phyloP scores from a whole-genome alignment of 2,329 filamentous ascomycete genomes.

The Lasiodiplodia hormozganensis region DNA sequence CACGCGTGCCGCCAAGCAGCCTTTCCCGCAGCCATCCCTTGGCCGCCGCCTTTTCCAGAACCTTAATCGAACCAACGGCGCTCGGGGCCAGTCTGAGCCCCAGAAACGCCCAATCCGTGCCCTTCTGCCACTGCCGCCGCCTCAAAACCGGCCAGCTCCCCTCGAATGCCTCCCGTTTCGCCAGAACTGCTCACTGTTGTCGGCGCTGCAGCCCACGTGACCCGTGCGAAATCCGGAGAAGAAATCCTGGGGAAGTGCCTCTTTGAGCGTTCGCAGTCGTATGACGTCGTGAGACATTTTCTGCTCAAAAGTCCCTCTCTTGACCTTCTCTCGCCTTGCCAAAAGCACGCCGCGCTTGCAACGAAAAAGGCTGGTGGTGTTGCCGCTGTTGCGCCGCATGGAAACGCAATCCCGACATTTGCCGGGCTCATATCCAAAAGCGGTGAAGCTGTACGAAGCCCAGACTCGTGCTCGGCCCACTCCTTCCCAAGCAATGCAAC shows the following conservation, averaged over 20 bases:
- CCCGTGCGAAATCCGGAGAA: slow-evolving; percentile 1
- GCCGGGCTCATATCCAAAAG: slow-evolving; percentile 17
- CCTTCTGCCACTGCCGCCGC: background rate
- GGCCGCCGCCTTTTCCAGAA: slow-evolving; percentile 11
- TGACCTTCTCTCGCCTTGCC: slow-evolving; percentile 2
- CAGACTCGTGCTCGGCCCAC: slow-evolving; percentile 15
- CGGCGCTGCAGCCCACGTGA: background rate
- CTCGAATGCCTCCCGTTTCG: background rate
- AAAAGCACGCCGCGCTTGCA: background rate
- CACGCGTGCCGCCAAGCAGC: slow-evolving; percentile 16
- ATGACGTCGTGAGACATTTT: slow-evolving; percentile 23
- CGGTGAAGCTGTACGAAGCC: slow-evolving; percentile 23
- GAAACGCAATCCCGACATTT: slow-evolving; percentile 19
- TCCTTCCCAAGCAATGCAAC: slow-evolving; percentile 2
- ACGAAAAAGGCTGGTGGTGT: slow-evolving; percentile 10
- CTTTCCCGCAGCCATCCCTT: slow-evolving; percentile 21
- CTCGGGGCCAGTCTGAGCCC: slow-evolving; percentile 9
- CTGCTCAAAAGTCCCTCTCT: slow-evolving; percentile 4
- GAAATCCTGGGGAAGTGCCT: background rate
- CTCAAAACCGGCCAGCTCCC: background rate
- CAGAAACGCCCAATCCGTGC: background rate
- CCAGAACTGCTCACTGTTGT: background rate
- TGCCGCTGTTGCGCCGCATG: slow-evolving; percentile 18
- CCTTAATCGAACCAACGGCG: slow-evolving; percentile 18
- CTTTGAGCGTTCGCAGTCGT: background rate